Evolutionary conservation across 257 asterid genomes (phyloP), one percentile per base, ranked within the genome.

Genomic region (Oldenlandia corymbosa): DNA sequence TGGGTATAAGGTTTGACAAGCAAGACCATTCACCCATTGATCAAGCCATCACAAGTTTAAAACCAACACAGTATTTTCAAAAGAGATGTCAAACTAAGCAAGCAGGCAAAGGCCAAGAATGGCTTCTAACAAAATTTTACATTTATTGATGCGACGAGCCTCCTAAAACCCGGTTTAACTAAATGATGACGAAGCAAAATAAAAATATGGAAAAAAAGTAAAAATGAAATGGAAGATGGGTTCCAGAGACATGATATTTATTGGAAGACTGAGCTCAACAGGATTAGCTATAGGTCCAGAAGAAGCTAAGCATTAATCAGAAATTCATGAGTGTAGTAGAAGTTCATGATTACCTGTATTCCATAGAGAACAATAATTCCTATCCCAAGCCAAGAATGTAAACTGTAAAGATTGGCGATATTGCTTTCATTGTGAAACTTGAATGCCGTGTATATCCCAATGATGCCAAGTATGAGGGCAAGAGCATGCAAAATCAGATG

Each of bases 371-470:
- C 51, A 42, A 86, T 83, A 12, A 84, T 88, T 32, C 95, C 85
- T 28, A 88, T 85, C 24, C 99, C 99, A 23, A 90, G 70, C 99
- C 99, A 93, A 57, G 99, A 93, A 84, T 93, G 99, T 27, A 93
- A 61, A 74, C 99, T 93, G 80, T 93, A 93, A 66, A 93, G 69
- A 80, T 93, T 93, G 79, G 93, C 85, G 60, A 93, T 79, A 62
- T 82, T 81, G 83, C 91, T 85, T 42, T 93, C 96, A 3, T 90
- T 90, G 73, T 93, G 99, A 68, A 7, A 79, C 78, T 90, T 93
- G 86, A 93, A 93, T 34, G 97, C 99, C 0, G 82, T 66, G 67
- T 78, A 90, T 52, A 90, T 80, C 69, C 97, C 99, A 36, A 93
- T 56, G 49, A 85, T 81, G 59, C 99, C 99, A 46, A 93, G 96